phyloP scores from a whole-genome alignment of 768 basidiomycete species.

The Lactifluus subvellereus region DNA sequence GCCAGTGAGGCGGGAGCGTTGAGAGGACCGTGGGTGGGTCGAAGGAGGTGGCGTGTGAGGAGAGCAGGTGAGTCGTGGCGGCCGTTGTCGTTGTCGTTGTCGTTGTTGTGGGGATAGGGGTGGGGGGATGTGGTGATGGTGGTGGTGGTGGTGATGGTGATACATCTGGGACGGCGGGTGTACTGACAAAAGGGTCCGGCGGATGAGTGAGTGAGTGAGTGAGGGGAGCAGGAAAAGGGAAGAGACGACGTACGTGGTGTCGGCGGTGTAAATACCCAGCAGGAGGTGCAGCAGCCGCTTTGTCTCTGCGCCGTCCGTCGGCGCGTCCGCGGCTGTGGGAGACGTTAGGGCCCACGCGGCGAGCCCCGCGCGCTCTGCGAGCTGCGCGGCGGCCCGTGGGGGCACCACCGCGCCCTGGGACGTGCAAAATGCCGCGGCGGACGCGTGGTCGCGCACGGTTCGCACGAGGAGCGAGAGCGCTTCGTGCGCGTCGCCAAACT shows the following conservation, averaged over 20 bases:
- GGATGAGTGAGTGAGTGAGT: background rate
- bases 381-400: slow-evolving; percentile 44
- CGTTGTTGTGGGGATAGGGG: background rate
- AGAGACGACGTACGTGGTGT: slow-evolving; percentile 40
- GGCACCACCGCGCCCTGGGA: slow-evolving; percentile 72
- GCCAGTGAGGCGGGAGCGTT: slow-evolving; percentile 72
- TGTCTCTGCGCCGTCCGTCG: slow-evolving; percentile 42
- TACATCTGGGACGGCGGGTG: background rate
- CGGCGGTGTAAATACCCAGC: slow-evolving; percentile 76
- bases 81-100: background rate
- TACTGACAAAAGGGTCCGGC: background rate
- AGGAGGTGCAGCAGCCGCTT: slow-evolving; percentile 61
- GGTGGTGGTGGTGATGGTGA: background rate
- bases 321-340: slow-evolving; percentile 40
- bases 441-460: slow-evolving; percentile 62
- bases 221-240: background rate
- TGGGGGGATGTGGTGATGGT: background rate
- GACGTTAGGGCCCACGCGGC: slow-evolving; percentile 46
- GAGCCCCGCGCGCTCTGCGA: slow-evolving; percentile 45
- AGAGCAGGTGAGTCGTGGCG: slow-evolving; percentile 44
- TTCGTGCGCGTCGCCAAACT: slow-evolving; percentile 53
- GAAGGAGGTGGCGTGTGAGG: slow-evolving; percentile 53
- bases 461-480: slow-evolving; percentile 66
- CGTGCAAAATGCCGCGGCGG: slow-evolving; percentile 84
- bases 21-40: slow-evolving; percentile 74